A percentile compares a stretch with the other conserved stretches of the same genome.
These are phyloP conservation scores for Barnettozyma botsteinii DNA, from an alignment of 805 yeast species.

Conservation along the genomic window DNA sequence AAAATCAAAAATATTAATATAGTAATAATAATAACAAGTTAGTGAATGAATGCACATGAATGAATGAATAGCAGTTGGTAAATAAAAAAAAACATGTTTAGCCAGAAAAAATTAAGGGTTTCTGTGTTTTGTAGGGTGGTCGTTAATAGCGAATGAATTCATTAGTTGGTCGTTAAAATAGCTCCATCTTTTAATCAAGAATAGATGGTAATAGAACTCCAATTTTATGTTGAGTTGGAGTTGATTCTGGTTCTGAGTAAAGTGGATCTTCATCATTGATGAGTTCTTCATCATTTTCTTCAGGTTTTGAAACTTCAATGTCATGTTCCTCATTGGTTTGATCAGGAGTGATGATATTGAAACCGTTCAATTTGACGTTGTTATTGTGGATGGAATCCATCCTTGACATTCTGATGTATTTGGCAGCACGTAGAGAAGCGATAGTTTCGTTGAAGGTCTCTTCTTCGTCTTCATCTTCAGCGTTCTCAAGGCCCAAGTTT, in stretches of 20 bases:
- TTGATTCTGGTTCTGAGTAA: constrained; percentile 6
- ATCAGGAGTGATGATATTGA: not conserved
- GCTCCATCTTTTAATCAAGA: not conserved
- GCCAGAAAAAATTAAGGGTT: no score
- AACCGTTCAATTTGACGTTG: constrained; percentile 1
- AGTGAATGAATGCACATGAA: no score
- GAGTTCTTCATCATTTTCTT: not conserved
- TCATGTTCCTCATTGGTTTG: not conserved
- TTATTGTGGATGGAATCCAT: constrained; percentile 1
- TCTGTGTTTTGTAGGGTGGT: no score
- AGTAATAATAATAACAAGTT: no score
- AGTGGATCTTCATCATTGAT: not conserved
- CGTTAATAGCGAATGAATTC: no score
- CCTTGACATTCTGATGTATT: constrained; percentile 15
- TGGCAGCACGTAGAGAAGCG: constrained; percentile 18
- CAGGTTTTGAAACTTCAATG: not conserved
- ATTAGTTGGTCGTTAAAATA: no score
- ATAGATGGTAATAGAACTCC: constrained; percentile 9
- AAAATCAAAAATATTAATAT: no score
- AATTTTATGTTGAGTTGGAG: constrained; percentile 13
- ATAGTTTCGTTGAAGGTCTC: constrained; percentile 14
- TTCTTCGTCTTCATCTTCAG: constrained; percentile 9
- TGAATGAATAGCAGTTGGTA: no score
- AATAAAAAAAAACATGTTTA: no score
- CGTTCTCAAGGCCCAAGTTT: constrained; percentile 6